Percentiles rank a stretch among this genome's conserved stretches.
Evolutionary conservation across 2,329 filamentous ascomycete species (phyloP).

Genomic region (Sarocladium kiliense): DNA sequence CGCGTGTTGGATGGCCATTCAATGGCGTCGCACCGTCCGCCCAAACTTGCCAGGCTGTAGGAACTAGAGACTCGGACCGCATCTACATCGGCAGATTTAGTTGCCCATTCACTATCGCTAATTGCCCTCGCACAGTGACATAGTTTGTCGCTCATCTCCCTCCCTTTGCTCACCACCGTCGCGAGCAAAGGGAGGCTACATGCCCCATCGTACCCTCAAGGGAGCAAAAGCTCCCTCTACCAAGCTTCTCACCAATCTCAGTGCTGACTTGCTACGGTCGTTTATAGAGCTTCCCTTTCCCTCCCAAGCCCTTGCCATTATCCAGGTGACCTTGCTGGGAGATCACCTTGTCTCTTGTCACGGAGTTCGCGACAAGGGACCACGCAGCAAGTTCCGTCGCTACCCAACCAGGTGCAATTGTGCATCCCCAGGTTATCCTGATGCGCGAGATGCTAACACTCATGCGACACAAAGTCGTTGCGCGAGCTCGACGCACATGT

Average conservation of each 20-base stretch:
- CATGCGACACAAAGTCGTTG: slow-evolving; percentile 1
- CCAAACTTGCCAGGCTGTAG: neutral
- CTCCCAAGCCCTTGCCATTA: neutral
- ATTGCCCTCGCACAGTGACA: neutral
- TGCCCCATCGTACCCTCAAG: neutral
- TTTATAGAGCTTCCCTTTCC: slow-evolving; percentile 1
- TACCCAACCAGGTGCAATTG: neutral
- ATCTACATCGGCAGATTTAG: neutral
- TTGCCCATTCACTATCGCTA: neutral
- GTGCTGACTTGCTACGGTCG: neutral
- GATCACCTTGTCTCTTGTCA: neutral
- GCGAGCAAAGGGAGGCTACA: neutral
- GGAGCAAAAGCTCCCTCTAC: neutral
- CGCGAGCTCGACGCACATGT: neutral
- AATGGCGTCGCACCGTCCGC: neutral
- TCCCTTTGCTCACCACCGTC: neutral
- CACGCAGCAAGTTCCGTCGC: neutral
- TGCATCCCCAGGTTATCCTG: neutral
- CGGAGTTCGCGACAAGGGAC: neutral
- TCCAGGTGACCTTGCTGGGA: neutral
- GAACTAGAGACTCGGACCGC: neutral
- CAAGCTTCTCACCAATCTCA: neutral
- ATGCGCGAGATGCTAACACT: neutral
- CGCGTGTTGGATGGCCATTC: neutral
- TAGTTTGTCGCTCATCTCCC: slow-evolving; percentile 6